Base-by-base conservation (phyloP, 495 filamentous ascomycete genomes). In the Parmelia sp. region DNA sequence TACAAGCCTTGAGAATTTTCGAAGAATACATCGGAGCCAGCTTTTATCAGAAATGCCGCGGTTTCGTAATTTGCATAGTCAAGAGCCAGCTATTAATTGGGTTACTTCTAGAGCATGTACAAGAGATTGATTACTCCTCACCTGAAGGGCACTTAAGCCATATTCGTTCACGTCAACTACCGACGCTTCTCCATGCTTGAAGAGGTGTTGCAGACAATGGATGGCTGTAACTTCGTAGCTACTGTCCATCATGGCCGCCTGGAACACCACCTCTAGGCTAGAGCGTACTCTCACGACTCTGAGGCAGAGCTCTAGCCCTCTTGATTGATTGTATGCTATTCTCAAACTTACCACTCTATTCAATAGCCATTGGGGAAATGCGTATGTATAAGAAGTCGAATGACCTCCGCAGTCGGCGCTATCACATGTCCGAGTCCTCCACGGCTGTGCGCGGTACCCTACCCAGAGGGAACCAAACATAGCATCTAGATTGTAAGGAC, bases 331-430 rank as follows among this genome's bases (percentile, higher is more conserved):
- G 14, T 53, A 17, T 1, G 19, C 45, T 4, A 61, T 51, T 0
- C 39, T 53, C 0, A 60, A 17, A 9, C 17, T 25, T 45, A 65
- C 0, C 7, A 39, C 17, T 25, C 33, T 19, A 9, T 49, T 25
- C 33, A 61, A 9, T 8, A 65, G 33, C 58, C 63, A 65, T 53
- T 37, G 29, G 23, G 63, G 63, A 27, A 65, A 65, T 11, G 45
- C 33, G 44, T 47, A 47, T 23, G 44, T 23, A 23, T 60, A 65
- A 19, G 35, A 36, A 1, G 42, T 45, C 51, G 44, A 60, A 39
- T 27, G 57, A 45, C 35, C 45, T 35, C 42, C 44, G 23, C 63
- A 65, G 9, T 40, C 33, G 8, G 29, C 1, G 12, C 60, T 25
- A 27, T 60, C 19, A 27, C 63, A 65, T 53, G 2, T 29, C 9